Conservation (phyloP, 345 rosid genomes). For the Abelmoschus esculentus region DNA sequence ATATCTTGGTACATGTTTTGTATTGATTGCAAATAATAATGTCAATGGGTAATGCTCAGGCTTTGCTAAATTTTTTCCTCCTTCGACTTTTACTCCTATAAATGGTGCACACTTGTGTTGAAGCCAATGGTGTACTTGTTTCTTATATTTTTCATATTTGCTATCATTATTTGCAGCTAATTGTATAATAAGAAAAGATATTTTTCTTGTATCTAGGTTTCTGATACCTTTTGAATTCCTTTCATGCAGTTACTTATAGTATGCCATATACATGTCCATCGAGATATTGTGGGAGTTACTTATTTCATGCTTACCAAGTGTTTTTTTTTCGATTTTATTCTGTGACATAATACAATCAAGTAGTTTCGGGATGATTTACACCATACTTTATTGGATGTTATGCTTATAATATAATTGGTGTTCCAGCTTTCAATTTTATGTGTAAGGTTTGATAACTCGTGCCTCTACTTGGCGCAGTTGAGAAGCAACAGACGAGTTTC, state of each 20-base stretch:
- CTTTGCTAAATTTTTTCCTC: neutral
- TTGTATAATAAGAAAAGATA: neutral
- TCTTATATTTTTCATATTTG: neutral
- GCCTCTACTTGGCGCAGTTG: constrained; percentile 44
- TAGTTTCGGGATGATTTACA: neutral
- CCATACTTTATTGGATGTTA: neutral
- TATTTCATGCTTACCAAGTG: neutral
- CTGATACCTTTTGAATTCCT: no score
- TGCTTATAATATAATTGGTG: neutral
- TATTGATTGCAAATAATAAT: neutral
- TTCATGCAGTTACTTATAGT: neutral
- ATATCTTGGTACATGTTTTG: neutral
- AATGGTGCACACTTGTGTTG: neutral
- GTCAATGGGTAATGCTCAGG: neutral
- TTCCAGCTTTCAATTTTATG: neutral
- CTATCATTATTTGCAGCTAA: neutral
- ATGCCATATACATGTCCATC: neutral
- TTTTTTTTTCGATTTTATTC: neutral
- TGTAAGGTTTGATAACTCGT: constrained; percentile 13
- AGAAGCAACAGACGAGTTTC: constrained; percentile 50
- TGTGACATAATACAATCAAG: neutral
- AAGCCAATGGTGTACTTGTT: neutral
- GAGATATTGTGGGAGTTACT: neutral
- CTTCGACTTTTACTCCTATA: neutral
- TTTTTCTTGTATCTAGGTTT: no score